Base-by-base conservation (phyloP, 2,329 filamentous ascomycete species). In the Pseudocercospora crystallina region DNA sequence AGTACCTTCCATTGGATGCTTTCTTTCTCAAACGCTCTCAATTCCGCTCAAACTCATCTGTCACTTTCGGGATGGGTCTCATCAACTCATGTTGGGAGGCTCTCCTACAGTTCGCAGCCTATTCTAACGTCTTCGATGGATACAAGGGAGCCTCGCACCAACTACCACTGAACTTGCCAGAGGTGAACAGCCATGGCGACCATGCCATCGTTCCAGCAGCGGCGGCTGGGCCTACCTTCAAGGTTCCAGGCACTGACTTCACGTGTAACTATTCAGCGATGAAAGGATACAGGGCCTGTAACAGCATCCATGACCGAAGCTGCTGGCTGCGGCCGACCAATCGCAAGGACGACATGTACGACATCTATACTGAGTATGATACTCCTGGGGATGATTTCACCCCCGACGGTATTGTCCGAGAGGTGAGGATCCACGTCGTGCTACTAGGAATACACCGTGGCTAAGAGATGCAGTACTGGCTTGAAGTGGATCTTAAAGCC, bases 401-500 rank as follows among this genome's bases (percentile, higher is more conserved):
- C 11, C 55, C 55, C 5, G 39, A 38, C n/a, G 55, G 55, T n/a
- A 63, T 54, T 65, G 67, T 51, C 54, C 65, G 35, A 43, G 62
- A 67, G 40, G 62, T 62, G 26, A 5, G 32, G 3, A 1, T 1
- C 13, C 5, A 2, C 13, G 1, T 10, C n/a, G 3, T 13, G 5
- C 12, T 15, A 14, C 3, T 3, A 14, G 3, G 12, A 12, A 13
- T 14, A 1, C 65, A 62, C 7, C 66, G 62, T 49, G 66, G 66
- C 46, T 59, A 59, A 11, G 63, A 59, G 10, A 60, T 66, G 5
- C 58, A 76, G 67, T 78, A 77, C 51, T 68, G 71, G 48, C 65
- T 76, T 26, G 70, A 73, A 15, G 66, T 76, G 12, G 43, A 44
- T 44, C 67, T 69, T 5, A 72, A 74, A 35, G 62, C 61, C 1